Conservation (phyloP, 208 protist species). For the Leptomonas seymouri region DNA sequence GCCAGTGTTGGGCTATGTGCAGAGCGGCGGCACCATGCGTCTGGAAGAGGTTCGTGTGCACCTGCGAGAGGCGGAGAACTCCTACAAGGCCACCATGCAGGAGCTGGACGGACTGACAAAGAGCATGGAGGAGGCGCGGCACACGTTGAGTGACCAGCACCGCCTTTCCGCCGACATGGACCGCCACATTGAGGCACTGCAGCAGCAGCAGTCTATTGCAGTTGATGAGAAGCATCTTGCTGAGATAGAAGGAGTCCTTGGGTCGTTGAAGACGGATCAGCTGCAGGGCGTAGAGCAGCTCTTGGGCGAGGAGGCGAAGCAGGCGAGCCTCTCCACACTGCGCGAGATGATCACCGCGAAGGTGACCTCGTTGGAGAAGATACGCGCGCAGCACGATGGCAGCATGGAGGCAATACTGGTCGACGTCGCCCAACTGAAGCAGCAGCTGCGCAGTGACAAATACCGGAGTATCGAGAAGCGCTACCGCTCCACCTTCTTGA, state of each 20-base stretch:
- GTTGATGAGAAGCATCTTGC: conserved; percentile 56
- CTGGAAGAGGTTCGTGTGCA: conserved; percentile 38
- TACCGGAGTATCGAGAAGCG: conserved; percentile 88
- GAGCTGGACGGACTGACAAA: conserved; percentile 36
- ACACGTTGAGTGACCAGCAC: conserved; percentile 50
- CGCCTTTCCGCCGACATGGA: conserved; percentile 42
- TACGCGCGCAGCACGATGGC: conserved; percentile 76
- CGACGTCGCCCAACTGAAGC: conserved; percentile 59
- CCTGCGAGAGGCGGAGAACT: conserved; percentile 27
- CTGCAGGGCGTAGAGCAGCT: conserved; percentile 48
- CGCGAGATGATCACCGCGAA: conserved; percentile 76
- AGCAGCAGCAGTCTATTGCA: conserved; percentile 40
- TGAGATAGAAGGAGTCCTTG: conserved; percentile 41
- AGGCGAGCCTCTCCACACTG: conserved; percentile 51
- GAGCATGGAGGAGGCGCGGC: conserved; percentile 40
- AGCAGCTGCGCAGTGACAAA: conserved; percentile 69
- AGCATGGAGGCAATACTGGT: conserved; percentile 79
- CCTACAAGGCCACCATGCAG: conserved; percentile 5
- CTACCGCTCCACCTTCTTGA: conserved; percentile 89
- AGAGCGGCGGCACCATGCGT: conserved; percentile 13
- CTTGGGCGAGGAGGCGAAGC: conserved; percentile 54
- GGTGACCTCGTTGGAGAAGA: conserved; percentile 61
- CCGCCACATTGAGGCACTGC: conserved; percentile 44
- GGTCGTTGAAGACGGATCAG: conserved; percentile 44
- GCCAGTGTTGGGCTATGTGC: conserved; percentile 46